Base-by-base conservation (phyloP, 2,329 filamentous ascomycete species). In the Penicillium sp. region DNA sequence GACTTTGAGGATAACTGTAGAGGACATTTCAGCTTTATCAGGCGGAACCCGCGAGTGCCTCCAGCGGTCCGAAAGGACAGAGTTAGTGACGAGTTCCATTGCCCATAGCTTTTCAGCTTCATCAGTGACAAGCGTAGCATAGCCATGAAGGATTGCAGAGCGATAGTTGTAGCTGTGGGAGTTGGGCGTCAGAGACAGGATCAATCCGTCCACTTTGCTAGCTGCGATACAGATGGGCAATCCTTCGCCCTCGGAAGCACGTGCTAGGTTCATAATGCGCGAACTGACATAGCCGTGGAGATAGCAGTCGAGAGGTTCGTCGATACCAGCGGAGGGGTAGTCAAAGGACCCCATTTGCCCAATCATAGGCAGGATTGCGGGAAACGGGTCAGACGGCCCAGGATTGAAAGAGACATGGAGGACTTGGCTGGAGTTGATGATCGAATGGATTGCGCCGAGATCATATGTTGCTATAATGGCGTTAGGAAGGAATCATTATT, bases 131-230 rank as follows among this genome's bases (percentile, higher is more conserved):
- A 90, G 76, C 8, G 78, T 82, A 0, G 90, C 92, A 73, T 88
- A 86, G 1, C 92, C 93, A 71, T 94, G 92, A 13, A 95, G 82
- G 8, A 92, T 81, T 11, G 90, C 91, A 45, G 89, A 92, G 65
- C 91, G 91, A 80, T 95, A 96, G 81, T 96, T 94, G 82, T 92
- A 93, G 79, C 86, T 91, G 81, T 96, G 91, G 62, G 86, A 86
- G 80, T 91, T 91, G 13, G 92, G 90, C 0, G 92, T 92, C 15
- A 96, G 84, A 21, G 90, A 86, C 35, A 96, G 86, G 8, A 96
- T 88, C 56, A 95, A 81, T 45, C 92, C 92, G 78, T 96, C 91
- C 45, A 96, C 79, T 72, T 90, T 88, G 50, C 88, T 91, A 1
- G 90, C 90, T 23, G 89, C 85, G 38, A 95, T 82, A 71, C 87